Conservation (phyloP, 345 rosid genomes). For the Zanthoxylum bungeanum region DNA sequence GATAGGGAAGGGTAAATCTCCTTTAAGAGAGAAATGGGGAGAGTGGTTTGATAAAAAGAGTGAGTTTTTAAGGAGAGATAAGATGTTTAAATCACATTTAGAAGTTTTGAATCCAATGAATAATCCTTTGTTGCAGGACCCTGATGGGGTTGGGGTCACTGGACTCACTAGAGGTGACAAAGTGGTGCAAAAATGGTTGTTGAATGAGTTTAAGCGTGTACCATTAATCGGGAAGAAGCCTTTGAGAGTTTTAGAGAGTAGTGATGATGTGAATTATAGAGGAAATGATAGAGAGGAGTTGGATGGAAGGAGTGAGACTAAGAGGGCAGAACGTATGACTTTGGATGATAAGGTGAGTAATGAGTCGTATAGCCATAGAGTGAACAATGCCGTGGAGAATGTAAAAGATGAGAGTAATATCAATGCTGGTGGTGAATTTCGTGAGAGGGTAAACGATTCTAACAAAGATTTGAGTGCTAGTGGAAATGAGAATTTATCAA, state of each 20-base stretch:
- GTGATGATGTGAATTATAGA: slow-evolving; percentile 4
- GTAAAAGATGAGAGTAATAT: background rate
- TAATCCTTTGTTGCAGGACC: slow-evolving; percentile 91
- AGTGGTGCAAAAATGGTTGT: slow-evolving; percentile 61
- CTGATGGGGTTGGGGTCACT: slow-evolving; percentile 71
- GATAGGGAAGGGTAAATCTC: slow-evolving; percentile 47
- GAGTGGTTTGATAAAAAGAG: slow-evolving; percentile 96
- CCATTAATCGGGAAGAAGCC: slow-evolving; percentile 71
- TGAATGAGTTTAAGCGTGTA: slow-evolving; percentile 57
- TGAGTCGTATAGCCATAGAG: slow-evolving; percentile 1
- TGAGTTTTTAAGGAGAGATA: slow-evolving; percentile 79
- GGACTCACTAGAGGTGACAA: slow-evolving; percentile 80
- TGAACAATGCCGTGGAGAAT: background rate
- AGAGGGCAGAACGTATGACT: slow-evolving; percentile 53
- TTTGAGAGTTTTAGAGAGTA: slow-evolving; percentile 35
- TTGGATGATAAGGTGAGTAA: slow-evolving; percentile 32
- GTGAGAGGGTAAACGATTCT: background rate
- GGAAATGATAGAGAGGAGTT: slow-evolving; percentile 20
- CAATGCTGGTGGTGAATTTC: background rate
- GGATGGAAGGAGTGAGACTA: slow-evolving; percentile 26
- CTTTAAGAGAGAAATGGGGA: slow-evolving; percentile 89
- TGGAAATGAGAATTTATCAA: slow-evolving; percentile 1
- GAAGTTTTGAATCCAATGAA: slow-evolving; percentile 77
- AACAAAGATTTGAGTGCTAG: background rate
- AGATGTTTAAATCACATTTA: slow-evolving; percentile 75